A percentile compares a stretch with the other conserved stretches of the same genome.
Conservation (phyloP, 2,329 filamentous ascomycete genomes). For the Sclerotinia minor region DNA sequence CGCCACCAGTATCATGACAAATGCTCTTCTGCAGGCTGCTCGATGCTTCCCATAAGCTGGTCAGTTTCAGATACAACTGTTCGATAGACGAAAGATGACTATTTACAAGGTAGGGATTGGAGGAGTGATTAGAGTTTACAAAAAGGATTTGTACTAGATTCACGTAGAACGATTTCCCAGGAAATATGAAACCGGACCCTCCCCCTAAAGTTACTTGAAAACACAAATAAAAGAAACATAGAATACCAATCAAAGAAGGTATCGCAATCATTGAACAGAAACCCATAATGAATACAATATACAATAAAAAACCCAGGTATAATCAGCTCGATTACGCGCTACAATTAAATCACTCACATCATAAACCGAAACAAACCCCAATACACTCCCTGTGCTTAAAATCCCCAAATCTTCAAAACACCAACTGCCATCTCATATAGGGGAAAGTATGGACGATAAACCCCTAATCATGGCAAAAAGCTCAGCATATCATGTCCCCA, state of each 20-base stretch:
- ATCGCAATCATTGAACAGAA: not conserved
- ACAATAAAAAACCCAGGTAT: not conserved
- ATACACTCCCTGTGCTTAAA: not conserved
- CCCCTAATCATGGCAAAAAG: not conserved
- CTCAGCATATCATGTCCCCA: not conserved
- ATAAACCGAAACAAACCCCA: constrained; percentile 7
- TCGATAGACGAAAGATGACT: not conserved
- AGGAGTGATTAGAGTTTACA: not conserved
- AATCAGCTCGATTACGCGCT: not conserved
- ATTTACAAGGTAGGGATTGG: not conserved
- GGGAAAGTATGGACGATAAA: not conserved
- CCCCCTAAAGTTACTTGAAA: no score
- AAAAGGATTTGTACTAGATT: not conserved
- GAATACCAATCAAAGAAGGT: not conserved
- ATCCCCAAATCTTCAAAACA: not conserved
- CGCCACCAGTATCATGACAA: constrained; percentile 7
- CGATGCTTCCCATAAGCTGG: not conserved
- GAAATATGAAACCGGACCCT: not conserved
- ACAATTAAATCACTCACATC: constrained; percentile 12
- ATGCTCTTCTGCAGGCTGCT: not conserved
- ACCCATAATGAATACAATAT: not conserved
- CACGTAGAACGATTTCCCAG: not conserved
- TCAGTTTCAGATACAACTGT: not conserved
- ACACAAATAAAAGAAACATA: not conserved
- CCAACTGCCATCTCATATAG: not conserved